Evolutionary conservation across 176 grass and related monocot species (phyloP), one percentile per base, ranked within the genome.

Genomic region (Puccinellia tenuiflora): DNA sequence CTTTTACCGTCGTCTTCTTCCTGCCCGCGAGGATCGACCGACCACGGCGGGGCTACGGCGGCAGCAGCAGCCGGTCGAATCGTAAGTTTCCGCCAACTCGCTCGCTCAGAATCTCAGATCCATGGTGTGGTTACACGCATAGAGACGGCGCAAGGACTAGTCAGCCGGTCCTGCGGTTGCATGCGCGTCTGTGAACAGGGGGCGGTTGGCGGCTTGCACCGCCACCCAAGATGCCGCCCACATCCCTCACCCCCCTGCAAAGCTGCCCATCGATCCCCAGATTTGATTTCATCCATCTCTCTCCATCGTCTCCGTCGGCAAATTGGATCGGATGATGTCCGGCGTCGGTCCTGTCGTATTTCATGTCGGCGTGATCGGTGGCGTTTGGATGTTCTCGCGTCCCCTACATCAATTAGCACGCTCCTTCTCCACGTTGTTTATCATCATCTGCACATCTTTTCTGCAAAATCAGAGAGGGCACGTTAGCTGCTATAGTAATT

Each of bases 161-260:
- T 18, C 52, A 18, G 21, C 20, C 22, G 22, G 29, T 25, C 39
- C 16, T 1, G 17, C 26, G 7, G 10, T n/a, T n/a, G 61, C 78
- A 80, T 37, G 61, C 12, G 35, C 63, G 17, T 22, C 9, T 37
- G 21, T 20, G 45, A 22, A 22, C 79, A 21, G 47, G 6, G 22
- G 24, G 28, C 24, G 4, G 24, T 72, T 72, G 66, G 67, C 80
- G 9, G 24, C 66, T 57, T 72, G 35, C 80, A 5, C 50, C 9
- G 35, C 64, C 34, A 57, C 67, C 51, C 18, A 83, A 83, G 53
- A 83, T 73, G 53, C 53, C 68, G 24, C 35, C 5, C n/a, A n/a
- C n/a, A n/a, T n/a, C n/a, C n/a, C n/a, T n/a, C n/a, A n/a, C n/a
- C n/a, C n/a, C n/a, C 5, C 35, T 10, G 40, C 40, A 43, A 43